Base-by-base conservation (phyloP, 768 basidiomycete genomes). In the Saitozyma sp. region DNA sequence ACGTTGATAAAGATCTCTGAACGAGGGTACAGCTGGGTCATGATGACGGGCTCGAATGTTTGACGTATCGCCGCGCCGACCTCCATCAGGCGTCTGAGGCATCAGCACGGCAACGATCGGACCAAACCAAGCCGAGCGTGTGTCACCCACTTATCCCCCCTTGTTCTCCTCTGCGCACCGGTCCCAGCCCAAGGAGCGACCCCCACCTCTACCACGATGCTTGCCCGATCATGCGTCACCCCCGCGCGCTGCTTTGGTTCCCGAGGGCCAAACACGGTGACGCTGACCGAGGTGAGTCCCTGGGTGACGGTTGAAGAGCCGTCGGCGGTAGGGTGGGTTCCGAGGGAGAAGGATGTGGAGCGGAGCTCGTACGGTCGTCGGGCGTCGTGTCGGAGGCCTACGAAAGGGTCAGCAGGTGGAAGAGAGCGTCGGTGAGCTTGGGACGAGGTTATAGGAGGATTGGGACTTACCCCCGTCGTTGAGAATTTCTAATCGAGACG, bases 21-120 rank as follows among this genome's bases (percentile, higher is more conserved):
- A 54, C 96, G 88, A 19, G 95, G 95, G 80, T 96, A 97, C 52
- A 99, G 85, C 63, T 84, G 85, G 8, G 90, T 89, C 76, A 92
- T 90, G 20, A 99, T 86, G 59, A 95, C 92, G 48, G 94, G 92
- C 75, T 98, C 95, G 76, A 99, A 98, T 0, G 96, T 98, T 39
- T 91, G 88, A 81, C 91, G 90, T 65, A 98, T 87, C 20, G 88
- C 86, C 2, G 91, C 84, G 10, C 89, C 90, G 66, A 96, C 83
- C 80, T 99, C 96, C 64, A 90, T 82, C 65, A 91, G 84, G 14
- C 92, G 91, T 80, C 94, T 95, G 68, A 52, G 6, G 51, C 59
- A 40, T 50, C 13, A 13, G 13, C 11, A 46, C 45, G 11, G 13
- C 51, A 48, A 48, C 46, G 46, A 14, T 17, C 46, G 19, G 48